Base-by-base conservation (phyloP, 2,329 filamentous ascomycete species). In the Ascosphaera pollenicola region DNA sequence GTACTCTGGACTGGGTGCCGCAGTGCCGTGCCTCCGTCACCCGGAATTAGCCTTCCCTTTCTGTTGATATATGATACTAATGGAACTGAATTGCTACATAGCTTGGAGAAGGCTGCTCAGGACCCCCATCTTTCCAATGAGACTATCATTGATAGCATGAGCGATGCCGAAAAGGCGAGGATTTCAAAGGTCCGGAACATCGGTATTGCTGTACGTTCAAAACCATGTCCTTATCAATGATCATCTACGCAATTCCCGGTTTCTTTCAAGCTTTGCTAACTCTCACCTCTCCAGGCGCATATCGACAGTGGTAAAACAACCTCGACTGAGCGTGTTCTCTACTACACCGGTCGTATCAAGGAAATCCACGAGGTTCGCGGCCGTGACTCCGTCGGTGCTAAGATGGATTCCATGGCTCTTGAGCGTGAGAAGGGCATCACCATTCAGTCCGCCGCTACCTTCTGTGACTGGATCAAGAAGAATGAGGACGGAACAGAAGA, bases 351-450 rank as follows among this genome's bases (percentile, higher is more conserved):
- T 47, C 78, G 89, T 55, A 94, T 94, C 62, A 91, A 91, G 56
- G 71, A 82, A 24, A 95, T 98, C 52, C 89, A 98, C 65, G 89
- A 98, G 62, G 89, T 98, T 35, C 74, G 89, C 53, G 56, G 56
- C 39, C 24, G 24, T 28, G 89, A 98, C 68, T 73, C 80, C 28
- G 84, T 94, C 32, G 89, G 89, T 47, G 89, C 89, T 44, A 98
- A 98, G 66, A 98, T 98, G 89, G 89, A 98, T 65, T 94, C 85
- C 18, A 98, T 98, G 89, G 89, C 98, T 50, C 68, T 98, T 48
- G 89, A 98, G 63, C 72, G 89, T 60, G 89, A 95, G 59, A 93
- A 94, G 66, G 89, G 89, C 51, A 98, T 98, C 57, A 98, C 89
- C 42, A 98, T 98, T 53, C 87, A 98, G 60, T 95, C 87, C 48